These are phyloP conservation scores for Petrea volubilis DNA, from an alignment of 257 asterid genomes.

Conservation along the genomic window DNA sequence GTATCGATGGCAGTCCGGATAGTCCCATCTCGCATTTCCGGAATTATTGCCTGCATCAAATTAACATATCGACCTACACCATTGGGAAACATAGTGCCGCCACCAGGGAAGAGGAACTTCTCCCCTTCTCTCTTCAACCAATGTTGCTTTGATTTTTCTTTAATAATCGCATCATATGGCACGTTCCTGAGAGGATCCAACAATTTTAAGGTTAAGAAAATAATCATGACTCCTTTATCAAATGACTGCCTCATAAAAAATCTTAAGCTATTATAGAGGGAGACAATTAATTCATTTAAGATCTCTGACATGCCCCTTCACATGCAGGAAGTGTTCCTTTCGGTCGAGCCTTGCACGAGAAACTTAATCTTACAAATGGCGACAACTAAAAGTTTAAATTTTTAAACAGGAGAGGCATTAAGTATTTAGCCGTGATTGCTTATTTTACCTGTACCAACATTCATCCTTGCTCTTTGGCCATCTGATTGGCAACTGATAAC, in stretches of 20 bases:
- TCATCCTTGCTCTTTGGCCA: constrained; percentile 91
- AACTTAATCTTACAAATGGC: no score
- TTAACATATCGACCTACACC: constrained; percentile 49
- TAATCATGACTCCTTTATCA: background rate
- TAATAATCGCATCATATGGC: constrained; percentile 60
- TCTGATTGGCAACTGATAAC: constrained; percentile 72
- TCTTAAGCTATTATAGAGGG: no score
- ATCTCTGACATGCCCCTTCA: no score
- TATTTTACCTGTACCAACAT: constrained; percentile 83
- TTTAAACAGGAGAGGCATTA: background rate
- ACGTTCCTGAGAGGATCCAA: constrained; percentile 43
- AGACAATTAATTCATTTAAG: no score
- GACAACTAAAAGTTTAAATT: no score
- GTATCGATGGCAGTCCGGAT: constrained; percentile 60
- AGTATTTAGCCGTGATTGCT: background rate
- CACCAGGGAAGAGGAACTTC: constrained; percentile 56
- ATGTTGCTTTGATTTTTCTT: constrained; percentile 53
- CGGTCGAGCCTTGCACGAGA: no score
- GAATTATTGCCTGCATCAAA: constrained; percentile 48
- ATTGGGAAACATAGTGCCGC: constrained; percentile 61
- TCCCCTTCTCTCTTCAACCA: constrained; percentile 64
- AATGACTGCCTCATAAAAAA: background rate
- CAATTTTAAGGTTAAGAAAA: constrained; percentile 8
- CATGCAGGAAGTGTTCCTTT: no score
- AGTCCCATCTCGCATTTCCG: constrained; percentile 55